A percentile compares a stretch with the other conserved stretches of the same genome.
These are phyloP conservation scores for Haplosporangium sp. DNA, from an alignment of 371 early-diverging fungal genomes.

Conservation along the genomic window DNA sequence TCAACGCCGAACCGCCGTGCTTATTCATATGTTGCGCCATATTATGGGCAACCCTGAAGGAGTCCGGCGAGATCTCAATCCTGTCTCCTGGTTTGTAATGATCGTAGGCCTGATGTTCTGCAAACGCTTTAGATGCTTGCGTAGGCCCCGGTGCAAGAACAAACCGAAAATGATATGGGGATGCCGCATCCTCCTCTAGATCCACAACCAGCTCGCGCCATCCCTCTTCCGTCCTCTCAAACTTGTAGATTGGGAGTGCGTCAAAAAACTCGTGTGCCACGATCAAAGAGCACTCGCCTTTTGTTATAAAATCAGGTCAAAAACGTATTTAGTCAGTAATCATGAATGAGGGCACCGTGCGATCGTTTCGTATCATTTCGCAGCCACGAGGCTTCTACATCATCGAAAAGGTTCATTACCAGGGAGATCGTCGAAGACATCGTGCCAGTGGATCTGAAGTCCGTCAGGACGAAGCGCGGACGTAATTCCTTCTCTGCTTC, in stretches of 20 bases:
- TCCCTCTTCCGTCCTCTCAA: slow-evolving; percentile 79
- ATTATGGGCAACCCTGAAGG: slow-evolving; percentile 66
- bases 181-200: slow-evolving; percentile 71
- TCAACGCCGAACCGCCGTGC: slow-evolving; percentile 80
- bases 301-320: too few relatives aligned
- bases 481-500: slow-evolving; percentile 49
- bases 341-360: too few relatives aligned
- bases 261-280: slow-evolving; percentile 98
- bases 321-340: slow-evolving; percentile 31
- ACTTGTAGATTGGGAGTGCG: slow-evolving; percentile 92
- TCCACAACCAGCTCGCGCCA: slow-evolving; percentile 94
- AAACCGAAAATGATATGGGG: slow-evolving; percentile 81
- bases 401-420: slow-evolving; percentile 43
- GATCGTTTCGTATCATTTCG: not conserved
- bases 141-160: slow-evolving; percentile 80
- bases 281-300: slow-evolving; percentile 63
- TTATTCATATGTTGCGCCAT: slow-evolving; percentile 73
- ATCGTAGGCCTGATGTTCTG: slow-evolving; percentile 59
- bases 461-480: slow-evolving; percentile 60
- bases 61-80: slow-evolving; percentile 90
- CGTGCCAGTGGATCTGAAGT: slow-evolving; percentile 77
- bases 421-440: slow-evolving; percentile 74
- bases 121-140: slow-evolving; percentile 68
- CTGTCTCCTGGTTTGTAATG: slow-evolving; percentile 74
- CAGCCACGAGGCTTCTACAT: not conserved